Percentiles rank a stretch among this genome's conserved stretches.
Evolutionary conservation across 2,329 filamentous ascomycete species (phyloP).

Genomic region (Tolypocladium guangdongense): DNA sequence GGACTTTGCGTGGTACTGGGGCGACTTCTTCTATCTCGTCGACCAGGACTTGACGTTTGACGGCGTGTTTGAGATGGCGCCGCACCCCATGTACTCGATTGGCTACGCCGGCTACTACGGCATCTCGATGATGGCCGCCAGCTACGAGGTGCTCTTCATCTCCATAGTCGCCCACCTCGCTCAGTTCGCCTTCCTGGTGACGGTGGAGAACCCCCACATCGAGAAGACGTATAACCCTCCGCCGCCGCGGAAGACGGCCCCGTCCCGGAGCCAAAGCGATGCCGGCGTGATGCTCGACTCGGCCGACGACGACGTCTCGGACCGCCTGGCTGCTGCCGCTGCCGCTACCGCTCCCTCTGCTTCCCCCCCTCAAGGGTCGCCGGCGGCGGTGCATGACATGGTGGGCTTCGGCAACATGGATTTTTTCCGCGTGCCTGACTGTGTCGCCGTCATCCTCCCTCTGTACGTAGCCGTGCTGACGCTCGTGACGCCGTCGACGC

Average conservation of each 20-base stretch:
- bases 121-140: slow-evolving; percentile 95
- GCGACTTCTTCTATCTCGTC: slow-evolving; percentile 97
- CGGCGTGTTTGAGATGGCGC: slow-evolving; percentile 97
- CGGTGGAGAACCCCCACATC: slow-evolving; percentile 95
- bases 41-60: slow-evolving; percentile 97
- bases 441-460: slow-evolving; percentile 65
- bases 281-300: slow-evolving; percentile 14
- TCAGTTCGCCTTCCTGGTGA: slow-evolving; percentile 83
- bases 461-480: slow-evolving; percentile 66
- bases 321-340: slow-evolving; percentile 11
- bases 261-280: slow-evolving; percentile 21
- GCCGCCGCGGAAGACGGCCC: slow-evolving; percentile 52
- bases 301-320: slow-evolving; percentile 11
- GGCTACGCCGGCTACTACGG: slow-evolving; percentile 97
- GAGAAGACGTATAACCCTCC: slow-evolving; percentile 95
- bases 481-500: slow-evolving; percentile 65
- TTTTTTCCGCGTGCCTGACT: slow-evolving; percentile 77
- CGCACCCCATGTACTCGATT: slow-evolving; percentile 97
- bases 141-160: slow-evolving; percentile 94
- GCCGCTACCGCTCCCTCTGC: slow-evolving; percentile 7
- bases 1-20: slow-evolving; percentile 99
- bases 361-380: slow-evolving; percentile 25
- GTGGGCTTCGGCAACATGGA: slow-evolving; percentile 78
- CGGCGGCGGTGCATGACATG: slow-evolving; percentile 68
- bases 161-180: slow-evolving; percentile 90